Evolutionary conservation across 2,329 filamentous ascomycete species (phyloP), one percentile per base, ranked within the genome.

Genomic region (Stagonosporopsis vannaccii): DNA sequence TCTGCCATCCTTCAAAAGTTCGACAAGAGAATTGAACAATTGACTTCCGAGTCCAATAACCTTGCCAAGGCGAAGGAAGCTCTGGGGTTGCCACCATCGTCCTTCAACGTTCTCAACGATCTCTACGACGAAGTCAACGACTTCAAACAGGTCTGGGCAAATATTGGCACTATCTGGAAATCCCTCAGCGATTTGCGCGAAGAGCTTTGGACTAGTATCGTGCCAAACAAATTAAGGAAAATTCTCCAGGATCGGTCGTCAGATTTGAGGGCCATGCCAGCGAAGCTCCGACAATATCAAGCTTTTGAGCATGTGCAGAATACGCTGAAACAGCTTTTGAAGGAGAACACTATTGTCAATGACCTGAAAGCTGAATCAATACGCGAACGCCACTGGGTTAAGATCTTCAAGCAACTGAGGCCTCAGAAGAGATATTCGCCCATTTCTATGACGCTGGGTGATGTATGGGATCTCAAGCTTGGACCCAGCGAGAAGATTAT

Each of bases 301-400:
- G 96, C 96, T n/a, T 99, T 99, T 73, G 96, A 99, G 77, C 94
- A 99, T 71, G 92, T 99, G 35, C 96, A 99, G 74, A 92, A 87
- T 61, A 90, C 96, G 26, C 85, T 99, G 36, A 90, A 92, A 40
- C 89, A 93, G 60, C 85, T 96, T 44, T 84, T 97, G 61, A 98
- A 97, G 75, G 92, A 96, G 66, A 99, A 98, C 71, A 83, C 89
- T 11, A 83, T 97, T 30, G 83, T 99, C 3, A 86, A 88, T 4
- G 95, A 99, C 62, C 84, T 99, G 76, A 97, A 97, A 73, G 97
- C 94, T 0, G 95, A 99, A 76, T 94, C 95, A 15, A 92, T 99
- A 56, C 89, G 93, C 41, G 96, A 99, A 75, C 87, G 95, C 48
- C 95, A 99, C 73, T 99, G 95, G 95, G 87, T 90, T 58, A 97